phyloP scores from a whole-genome alignment of 345 rosid genomes.

The Draba incana region DNA sequence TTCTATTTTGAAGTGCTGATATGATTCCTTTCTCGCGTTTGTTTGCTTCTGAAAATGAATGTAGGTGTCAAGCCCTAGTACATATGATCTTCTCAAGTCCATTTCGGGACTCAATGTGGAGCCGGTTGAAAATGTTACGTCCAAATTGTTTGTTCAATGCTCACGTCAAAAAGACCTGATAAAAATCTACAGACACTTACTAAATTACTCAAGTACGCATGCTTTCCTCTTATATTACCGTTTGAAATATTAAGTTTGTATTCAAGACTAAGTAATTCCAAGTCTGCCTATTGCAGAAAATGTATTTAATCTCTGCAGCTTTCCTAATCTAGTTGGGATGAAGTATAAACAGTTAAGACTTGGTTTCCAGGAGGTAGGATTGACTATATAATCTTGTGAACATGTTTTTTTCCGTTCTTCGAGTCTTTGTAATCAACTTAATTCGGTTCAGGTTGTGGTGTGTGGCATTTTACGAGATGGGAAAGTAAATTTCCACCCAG shows the following conservation, averaged over 20 bases:
- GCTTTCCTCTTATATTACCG: constrained; percentile 19
- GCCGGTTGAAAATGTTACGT: constrained; percentile 86
- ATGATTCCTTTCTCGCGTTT: constrained; percentile 13
- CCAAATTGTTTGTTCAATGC: constrained; percentile 97
- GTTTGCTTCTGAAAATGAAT: constrained; percentile 29
- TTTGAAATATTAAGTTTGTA: constrained; percentile 1
- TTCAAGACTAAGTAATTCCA: constrained; percentile 37
- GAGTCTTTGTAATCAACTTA: constrained; percentile 14
- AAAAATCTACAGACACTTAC: constrained; percentile 94
- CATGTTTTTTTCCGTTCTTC: constrained; percentile 11
- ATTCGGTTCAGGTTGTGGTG: constrained; percentile 73
- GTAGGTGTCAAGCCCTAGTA: constrained; percentile 80
- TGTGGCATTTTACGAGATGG: constrained; percentile 85
- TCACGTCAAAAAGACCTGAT: constrained; percentile 91
- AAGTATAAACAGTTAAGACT: constrained; percentile 68
- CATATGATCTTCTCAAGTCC: constrained; percentile 86
- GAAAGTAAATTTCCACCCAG: constrained; percentile 80
- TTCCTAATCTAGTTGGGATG: constrained; percentile 74
- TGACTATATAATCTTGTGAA: constrained; percentile 5
- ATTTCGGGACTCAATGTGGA: constrained; percentile 85
- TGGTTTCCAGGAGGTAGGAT: constrained; percentile 74
- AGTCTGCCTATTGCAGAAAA: constrained; percentile 70
- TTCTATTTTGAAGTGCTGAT: constrained; percentile 1
- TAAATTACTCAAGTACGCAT: constrained; percentile 79
- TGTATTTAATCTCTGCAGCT: constrained; percentile 83